Base-by-base conservation (phyloP, 2,329 filamentous ascomycete species). In the Stachybotrys echinatus region DNA sequence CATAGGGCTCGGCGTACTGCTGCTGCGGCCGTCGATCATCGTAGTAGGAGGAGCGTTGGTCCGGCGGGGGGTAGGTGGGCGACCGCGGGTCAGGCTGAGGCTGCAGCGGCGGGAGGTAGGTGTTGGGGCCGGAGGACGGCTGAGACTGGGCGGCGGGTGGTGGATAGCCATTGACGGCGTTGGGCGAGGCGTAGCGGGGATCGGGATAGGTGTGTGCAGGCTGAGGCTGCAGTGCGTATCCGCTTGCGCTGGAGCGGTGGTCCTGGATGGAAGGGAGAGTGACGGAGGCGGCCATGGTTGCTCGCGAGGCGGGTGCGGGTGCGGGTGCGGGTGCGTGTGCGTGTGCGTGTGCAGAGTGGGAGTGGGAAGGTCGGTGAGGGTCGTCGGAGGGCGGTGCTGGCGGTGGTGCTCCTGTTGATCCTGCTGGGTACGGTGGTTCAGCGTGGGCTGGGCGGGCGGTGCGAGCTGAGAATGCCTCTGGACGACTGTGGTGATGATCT, bases 181-280 rank as follows among this genome's bases (percentile, higher is more conserved):
- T 69, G 39, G 73, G 70, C 42, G 74, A 72, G 49, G 68, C 71
- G 55, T 73, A 76, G 51, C 66, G 65, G 47, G 63, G 60, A 49
- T 69, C 66, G 19, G 59, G 51, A 47, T 67, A 69, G 37, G 64
- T 65, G 45, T 62, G 65, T 38, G 61, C 63, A 52, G 66, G 63
- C 18, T 64, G 57, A 44, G 61, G 57, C 42, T 61, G 66, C 42
- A 64, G 57, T 10, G 63, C 61, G 49, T 72, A 72, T 18, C 58
- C 54, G 50, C 65, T 56, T 31, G 63, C 58, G 47, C 71, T 66
- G 44, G 70, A 12, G 7, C 22, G 23, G 17, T 22, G 43, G 43
- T 78, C 76, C 48, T 77, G 70, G 48, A 80, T 79, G 18, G 76
- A 73, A 2, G 77, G 76, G 31, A 77, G 64, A 52, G 70, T 76